Evolutionary conservation across 208 protist species (phyloP).

Genomic region (Leishmania gerbilli): DNA sequence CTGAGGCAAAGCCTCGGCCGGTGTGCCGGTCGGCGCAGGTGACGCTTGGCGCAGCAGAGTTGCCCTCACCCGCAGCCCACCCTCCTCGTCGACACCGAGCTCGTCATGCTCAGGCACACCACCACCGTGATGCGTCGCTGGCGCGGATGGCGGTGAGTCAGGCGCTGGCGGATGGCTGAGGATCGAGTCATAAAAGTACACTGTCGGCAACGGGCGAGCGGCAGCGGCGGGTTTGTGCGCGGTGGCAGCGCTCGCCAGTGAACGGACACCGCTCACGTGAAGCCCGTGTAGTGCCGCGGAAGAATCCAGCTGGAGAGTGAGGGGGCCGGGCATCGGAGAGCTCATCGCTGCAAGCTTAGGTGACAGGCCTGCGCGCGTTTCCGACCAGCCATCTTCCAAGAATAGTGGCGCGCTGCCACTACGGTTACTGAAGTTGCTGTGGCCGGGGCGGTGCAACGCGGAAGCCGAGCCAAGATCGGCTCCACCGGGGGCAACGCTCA

Average conservation of each 20-base stretch:
- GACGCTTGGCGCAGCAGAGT: constrained; percentile 11
- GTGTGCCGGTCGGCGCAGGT: background rate
- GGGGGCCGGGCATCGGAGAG: constrained; percentile 5
- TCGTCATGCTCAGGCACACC: background rate
- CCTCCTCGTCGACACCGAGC: background rate
- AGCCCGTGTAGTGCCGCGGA: background rate
- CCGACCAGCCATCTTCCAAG: constrained; percentile 26
- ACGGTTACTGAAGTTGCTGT: background rate
- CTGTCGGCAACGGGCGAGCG: constrained; percentile 30
- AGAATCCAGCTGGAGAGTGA: constrained; percentile 12
- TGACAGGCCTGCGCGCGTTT: constrained; percentile 11
- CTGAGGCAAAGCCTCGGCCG: background rate
- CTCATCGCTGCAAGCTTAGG: constrained; percentile 9
- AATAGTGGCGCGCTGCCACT: constrained; percentile 8
- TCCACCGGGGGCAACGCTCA: background rate
- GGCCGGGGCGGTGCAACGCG: background rate
- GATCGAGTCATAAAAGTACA: constrained; percentile 59
- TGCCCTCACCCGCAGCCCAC: background rate
- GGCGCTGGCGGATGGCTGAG: constrained; percentile 10
- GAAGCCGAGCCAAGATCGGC: background rate
- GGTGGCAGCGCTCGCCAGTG: background rate
- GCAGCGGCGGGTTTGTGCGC: background rate
- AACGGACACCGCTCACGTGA: background rate
- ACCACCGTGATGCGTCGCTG: background rate
- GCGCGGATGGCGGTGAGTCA: background rate